Evolutionary conservation across 495 filamentous ascomycete species (phyloP).

Genomic region (Hypoxylon lienhwacheense): DNA sequence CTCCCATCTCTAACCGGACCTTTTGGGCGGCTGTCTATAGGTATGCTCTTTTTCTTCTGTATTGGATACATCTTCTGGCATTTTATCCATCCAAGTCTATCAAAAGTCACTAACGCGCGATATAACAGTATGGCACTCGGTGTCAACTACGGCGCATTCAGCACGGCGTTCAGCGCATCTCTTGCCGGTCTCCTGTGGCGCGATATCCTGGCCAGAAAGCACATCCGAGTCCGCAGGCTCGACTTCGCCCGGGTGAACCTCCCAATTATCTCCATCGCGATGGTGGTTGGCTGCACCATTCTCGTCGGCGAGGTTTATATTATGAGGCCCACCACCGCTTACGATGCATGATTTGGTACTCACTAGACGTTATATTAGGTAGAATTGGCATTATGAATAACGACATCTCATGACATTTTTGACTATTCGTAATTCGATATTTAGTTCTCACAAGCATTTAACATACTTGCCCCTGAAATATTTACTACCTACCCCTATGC

Average conservation of each 20-base stretch:
- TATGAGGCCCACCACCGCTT: slow-evolving; percentile 35
- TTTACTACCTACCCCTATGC: too few relatives aligned
- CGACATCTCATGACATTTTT: too few relatives aligned
- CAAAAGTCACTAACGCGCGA: neutral
- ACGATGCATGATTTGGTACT: slow-evolving; percentile 16
- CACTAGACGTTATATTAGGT: too few relatives aligned
- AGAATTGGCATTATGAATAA: too few relatives aligned
- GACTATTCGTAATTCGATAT: too few relatives aligned
- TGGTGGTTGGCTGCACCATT: slow-evolving; percentile 62
- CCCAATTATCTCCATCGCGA: slow-evolving; percentile 66
- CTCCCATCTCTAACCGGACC: slow-evolving; percentile 56
- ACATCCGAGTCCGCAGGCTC: slow-evolving; percentile 57
- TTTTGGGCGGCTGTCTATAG: slow-evolving; percentile 67
- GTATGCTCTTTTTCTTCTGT: slow-evolving; percentile 6
- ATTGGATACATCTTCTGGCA: neutral
- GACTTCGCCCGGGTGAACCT: slow-evolving; percentile 67
- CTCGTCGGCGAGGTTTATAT: slow-evolving; percentile 64
- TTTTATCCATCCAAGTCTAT: neutral
- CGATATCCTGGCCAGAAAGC: slow-evolving; percentile 64
- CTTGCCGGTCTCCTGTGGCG: slow-evolving; percentile 68
- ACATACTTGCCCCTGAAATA: too few relatives aligned
- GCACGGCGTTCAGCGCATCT: slow-evolving; percentile 65
- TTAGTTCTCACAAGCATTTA: too few relatives aligned
- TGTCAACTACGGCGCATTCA: slow-evolving; percentile 71
- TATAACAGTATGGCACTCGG: slow-evolving; percentile 61